Evolutionary conservation across 345 rosid genomes (phyloP).

Genomic region (Cardamine chenopodiifolia): DNA sequence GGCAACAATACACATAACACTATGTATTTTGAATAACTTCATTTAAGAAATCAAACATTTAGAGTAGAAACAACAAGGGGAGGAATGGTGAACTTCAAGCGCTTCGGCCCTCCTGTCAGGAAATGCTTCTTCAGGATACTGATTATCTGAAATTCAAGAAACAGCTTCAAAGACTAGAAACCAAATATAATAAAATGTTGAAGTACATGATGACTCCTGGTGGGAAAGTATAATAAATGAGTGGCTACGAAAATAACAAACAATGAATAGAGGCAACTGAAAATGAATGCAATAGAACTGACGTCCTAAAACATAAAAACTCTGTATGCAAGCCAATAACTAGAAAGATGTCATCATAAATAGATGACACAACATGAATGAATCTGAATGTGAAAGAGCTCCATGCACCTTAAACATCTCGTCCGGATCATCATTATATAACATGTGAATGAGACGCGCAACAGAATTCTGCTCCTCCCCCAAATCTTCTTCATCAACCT

Average conservation of each 20-base stretch:
- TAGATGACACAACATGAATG: conserved; percentile 19
- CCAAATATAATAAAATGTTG: conserved; percentile 19
- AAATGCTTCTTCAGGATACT: conserved; percentile 70
- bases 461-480: conserved; percentile 98
- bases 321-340: conserved; percentile 17
- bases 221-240: conserved; percentile 7
- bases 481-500: conserved; percentile 96
- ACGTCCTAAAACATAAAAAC: neutral
- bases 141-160: conserved; percentile 67
- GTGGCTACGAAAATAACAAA: conserved; percentile 15
- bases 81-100: conserved; percentile 88
- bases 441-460: conserved; percentile 92
- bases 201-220: conserved; percentile 15
- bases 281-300: conserved; percentile 11
- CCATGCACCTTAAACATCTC: conserved; percentile 92
- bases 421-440: conserved; percentile 80
- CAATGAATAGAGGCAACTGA: conserved; percentile 15
- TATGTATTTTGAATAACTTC: conserved; percentile 18
- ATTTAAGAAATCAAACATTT: conserved; percentile 59
- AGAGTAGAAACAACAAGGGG: conserved; percentile 86
- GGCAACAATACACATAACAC: neutral
- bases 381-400: conserved; percentile 30
- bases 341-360: conserved; percentile 26
- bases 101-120: conserved; percentile 89
- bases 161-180: conserved; percentile 30